Conservation (phyloP, 2,329 filamentous ascomycete genomes). For the Davidsoniella neocaledoniae region DNA sequence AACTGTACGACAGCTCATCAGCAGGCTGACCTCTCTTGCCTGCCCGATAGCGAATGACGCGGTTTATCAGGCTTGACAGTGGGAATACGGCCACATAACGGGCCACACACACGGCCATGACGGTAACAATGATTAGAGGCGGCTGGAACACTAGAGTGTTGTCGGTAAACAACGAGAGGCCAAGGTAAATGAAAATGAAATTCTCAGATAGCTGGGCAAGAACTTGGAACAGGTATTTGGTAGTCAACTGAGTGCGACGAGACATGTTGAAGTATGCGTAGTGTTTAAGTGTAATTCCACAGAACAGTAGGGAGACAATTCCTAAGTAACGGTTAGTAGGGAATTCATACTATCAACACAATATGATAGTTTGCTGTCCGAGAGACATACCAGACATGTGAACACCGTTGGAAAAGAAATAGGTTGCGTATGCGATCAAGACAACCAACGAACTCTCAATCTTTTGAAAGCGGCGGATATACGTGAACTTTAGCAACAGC, state of each 20-base stretch:
- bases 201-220: conserved; percentile 93
- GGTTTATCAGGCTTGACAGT: conserved; percentile 76
- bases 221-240: conserved; percentile 93
- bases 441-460: conserved; percentile 93
- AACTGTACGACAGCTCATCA: conserved; percentile 84
- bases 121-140: conserved; percentile 82
- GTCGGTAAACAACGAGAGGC: conserved; percentile 86
- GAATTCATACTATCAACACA: neutral
- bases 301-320: conserved; percentile 93
- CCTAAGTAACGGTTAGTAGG: conserved; percentile 31
- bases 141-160: conserved; percentile 79
- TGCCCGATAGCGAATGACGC: conserved; percentile 76
- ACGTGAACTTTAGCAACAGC: conserved; percentile 82
- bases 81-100: conserved; percentile 93
- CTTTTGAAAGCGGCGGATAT: conserved; percentile 80
- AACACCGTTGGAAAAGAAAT: conserved; percentile 93
- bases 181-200: conserved; percentile 98
- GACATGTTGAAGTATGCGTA: conserved; percentile 99
- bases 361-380: neutral
- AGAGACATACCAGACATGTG: conserved; percentile 70
- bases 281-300: conserved; percentile 94
- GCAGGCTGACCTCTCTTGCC: conserved; percentile 51
- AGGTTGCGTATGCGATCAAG: conserved; percentile 86
- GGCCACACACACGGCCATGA: conserved; percentile 79
- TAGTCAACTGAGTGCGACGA: conserved; percentile 86